Base-by-base conservation (phyloP, 2,329 filamentous ascomycete genomes). In the Stachybotrys echinatus region DNA sequence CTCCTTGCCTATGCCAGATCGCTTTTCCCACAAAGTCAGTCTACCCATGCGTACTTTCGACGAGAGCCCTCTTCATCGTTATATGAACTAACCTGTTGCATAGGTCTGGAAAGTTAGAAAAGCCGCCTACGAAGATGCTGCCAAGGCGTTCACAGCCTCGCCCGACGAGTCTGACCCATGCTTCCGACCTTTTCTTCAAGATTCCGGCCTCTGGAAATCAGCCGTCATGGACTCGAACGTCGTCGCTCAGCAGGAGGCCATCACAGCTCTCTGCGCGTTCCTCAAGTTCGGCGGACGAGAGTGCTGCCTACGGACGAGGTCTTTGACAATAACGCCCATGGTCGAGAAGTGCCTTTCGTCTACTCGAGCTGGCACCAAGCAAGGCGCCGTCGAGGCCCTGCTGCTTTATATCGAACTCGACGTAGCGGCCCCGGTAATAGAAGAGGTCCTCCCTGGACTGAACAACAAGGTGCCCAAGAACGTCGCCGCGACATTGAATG, bases 91-190 rank as follows among this genome's bases (percentile, higher is more conserved):
- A 34, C 3, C 14, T 23, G 38, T 54, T 57, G 48, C 23, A 2
- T 48, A 88, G 87, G 83, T 88, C 63, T 99, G 94, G 94, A 99
- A 99, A 79, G 92, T 95, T 40, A 83, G 94, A 63, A 99, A 99
- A 73, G 84, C 84, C 64, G 94, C 85, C 48, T 99, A 97, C 66
- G 94, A 99, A 77, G 90, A 94, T 58, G 92, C 90, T 19, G 83
- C 87, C 39, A 92, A 94, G 68, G 82, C 86, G 58, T 97, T 99
- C 68, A 86, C 91, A 65, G 76, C 82, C 51, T 90, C 92, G 6
- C 85, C 89, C 53, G 87, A 92, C 70, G 92, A 97, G 66, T 81
- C 84, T 59, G 88, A 95, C 65, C 85, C 91, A 12, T 85, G 85
- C 34, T 96, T 99, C 61, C 81, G 84, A 59, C 90, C 92, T 1